phyloP scores from a whole-genome alignment of 208 protist species.

The Trypanosoma congolense region DNA sequence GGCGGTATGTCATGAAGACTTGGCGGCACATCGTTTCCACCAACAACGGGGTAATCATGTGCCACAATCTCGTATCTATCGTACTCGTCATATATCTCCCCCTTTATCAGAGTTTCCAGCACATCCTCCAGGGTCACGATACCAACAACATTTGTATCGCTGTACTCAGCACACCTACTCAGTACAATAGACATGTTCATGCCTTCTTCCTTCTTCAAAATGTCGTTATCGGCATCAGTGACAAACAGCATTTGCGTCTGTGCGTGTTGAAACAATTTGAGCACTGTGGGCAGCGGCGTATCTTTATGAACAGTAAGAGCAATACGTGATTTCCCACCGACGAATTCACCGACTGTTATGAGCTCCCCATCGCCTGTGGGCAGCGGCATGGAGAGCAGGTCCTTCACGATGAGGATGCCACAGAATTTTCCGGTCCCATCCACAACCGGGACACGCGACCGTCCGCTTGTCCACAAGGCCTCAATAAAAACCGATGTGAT shows the following conservation, averaged over 20 bases:
- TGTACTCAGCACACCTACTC: background rate
- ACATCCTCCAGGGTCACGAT: constrained; percentile 87
- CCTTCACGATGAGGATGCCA: constrained; percentile 76
- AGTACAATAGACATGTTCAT: background rate
- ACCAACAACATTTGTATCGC: constrained; percentile 35
- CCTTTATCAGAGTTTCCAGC: constrained; percentile 77
- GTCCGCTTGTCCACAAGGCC: constrained; percentile 69
- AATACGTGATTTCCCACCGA: constrained; percentile 52
- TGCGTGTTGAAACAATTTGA: constrained; percentile 76
- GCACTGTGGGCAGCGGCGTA: constrained; percentile 64
- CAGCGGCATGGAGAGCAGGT: constrained; percentile 50
- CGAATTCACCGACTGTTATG: constrained; percentile 66
- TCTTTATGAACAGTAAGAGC: constrained; percentile 53
- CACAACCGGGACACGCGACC: constrained; percentile 78
- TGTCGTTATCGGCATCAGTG: constrained; percentile 22
- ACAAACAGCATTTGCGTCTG: constrained; percentile 87
- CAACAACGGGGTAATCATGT: background rate
- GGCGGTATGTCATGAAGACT: constrained; percentile 10
- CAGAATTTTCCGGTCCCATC: constrained; percentile 26
- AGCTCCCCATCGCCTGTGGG: constrained; percentile 5
- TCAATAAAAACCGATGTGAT: constrained; percentile 76
- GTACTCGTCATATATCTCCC: constrained; percentile 90
- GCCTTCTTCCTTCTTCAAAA: constrained; percentile 2
- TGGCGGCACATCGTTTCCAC: background rate
- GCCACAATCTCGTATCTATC: constrained; percentile 43